Evolutionary conservation across 768 basidiomycete species (phyloP).

Genomic region (Bullera alba): DNA sequence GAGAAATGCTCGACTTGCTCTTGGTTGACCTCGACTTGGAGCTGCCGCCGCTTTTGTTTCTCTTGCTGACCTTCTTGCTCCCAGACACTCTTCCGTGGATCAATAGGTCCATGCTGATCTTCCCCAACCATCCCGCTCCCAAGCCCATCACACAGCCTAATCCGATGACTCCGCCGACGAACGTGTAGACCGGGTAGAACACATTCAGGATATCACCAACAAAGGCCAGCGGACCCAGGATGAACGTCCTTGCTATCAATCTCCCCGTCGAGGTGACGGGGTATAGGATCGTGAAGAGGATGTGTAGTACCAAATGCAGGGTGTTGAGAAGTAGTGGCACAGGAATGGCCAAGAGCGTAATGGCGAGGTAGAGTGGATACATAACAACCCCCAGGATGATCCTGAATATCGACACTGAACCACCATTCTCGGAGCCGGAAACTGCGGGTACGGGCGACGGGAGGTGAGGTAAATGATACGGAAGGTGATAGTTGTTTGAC

Average conservation of each 20-base stretch:
- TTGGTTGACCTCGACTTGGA: not conserved
- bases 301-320: slow-evolving; percentile 65
- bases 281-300: slow-evolving; percentile 74
- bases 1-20: not conserved
- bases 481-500: slow-evolving; percentile 20
- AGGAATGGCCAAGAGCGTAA: slow-evolving; percentile 23
- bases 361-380: slow-evolving; percentile 26
- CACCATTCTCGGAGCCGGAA: not conserved
- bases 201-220: slow-evolving; percentile 8
- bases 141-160: slow-evolving; percentile 30
- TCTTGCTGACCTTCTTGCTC: not conserved
- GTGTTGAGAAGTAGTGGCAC: slow-evolving; percentile 25
- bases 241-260: slow-evolving; percentile 14
- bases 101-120: slow-evolving; percentile 15
- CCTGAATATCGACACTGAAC: slow-evolving; percentile 3
- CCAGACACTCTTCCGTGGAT: slow-evolving; percentile 1
- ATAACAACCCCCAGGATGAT: slow-evolving; percentile 11
- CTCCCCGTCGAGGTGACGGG: slow-evolving; percentile 65
- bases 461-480: slow-evolving; percentile 28
- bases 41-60: not conserved
- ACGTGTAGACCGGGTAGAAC: slow-evolving; percentile 31
- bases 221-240: slow-evolving; percentile 15
- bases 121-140: slow-evolving; percentile 27
- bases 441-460: slow-evolving; percentile 10
- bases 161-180: slow-evolving; percentile 26